Base-by-base conservation (phyloP, 2,329 filamentous ascomycete genomes). In the Cladophialophora bantiana region DNA sequence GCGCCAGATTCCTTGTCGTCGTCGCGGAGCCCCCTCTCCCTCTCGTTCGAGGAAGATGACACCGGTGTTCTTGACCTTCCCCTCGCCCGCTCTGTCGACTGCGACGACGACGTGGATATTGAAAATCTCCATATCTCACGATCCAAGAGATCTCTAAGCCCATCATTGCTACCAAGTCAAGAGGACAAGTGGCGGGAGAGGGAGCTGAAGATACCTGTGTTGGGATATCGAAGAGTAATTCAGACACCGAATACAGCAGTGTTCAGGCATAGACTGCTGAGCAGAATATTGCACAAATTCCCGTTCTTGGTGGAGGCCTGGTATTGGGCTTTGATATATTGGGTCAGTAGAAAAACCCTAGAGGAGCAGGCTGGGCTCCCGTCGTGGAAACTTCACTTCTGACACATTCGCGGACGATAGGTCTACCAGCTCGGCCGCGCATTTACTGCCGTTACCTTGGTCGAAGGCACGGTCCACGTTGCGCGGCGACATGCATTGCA, bases 271-370 rank as follows among this genome's bases (percentile, higher is more conserved):
- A 84, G 86, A 55, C 77, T 89, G 12, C 79, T 90, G 59, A 90
- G 88, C 74, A 83, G 89, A 4, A 71, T 92, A 40, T 82, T 92
- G 13, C 83, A 83, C 65, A 89, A 86, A 74, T 87, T 91, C 70
- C 90, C 90, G 0, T 93, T 93, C 74, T 77, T 92, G 34, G 88
- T 88, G 1, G 90, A 93, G 77, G 89, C 86, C 48, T 92, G 89
- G 89, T 92, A 92, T 73, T 92, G 90, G 90, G 86, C 88, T 2
- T 79, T 91, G 69, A 88, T 92, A 59, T 92, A 92, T 79, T 92
- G 90, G 89, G 89, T 91, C 83, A 73, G 85, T 75, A 35, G n/a
- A 62, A 66, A 38, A 13, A 38, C 36, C 2, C 7, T 7, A n/a
- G 3, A 26, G 26, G 26, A 26, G 26, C 26, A 26, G 26, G 26